phyloP scores from a whole-genome alignment of 768 basidiomycete species.

The Trametes meyenii region DNA sequence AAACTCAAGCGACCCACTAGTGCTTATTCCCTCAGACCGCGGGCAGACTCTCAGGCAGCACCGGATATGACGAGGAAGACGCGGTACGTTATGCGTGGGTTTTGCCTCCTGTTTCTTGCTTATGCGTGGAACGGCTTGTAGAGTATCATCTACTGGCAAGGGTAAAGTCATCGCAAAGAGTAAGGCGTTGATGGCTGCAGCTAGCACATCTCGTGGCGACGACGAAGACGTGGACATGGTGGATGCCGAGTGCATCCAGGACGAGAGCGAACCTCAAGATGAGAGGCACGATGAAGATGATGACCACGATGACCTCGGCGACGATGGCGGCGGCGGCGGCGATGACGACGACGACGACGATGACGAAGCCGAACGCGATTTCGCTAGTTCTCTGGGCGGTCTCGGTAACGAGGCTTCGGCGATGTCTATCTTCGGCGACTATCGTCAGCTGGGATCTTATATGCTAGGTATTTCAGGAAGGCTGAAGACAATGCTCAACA shows the following conservation, averaged over 20 bases:
- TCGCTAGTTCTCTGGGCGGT: conserved; percentile 30
- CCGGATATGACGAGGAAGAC: conserved; percentile 77
- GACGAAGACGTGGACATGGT: conserved; percentile 81
- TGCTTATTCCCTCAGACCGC: conserved; percentile 71
- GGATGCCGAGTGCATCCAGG: conserved; percentile 60
- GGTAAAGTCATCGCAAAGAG: conserved; percentile 50
- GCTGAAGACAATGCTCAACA: conserved; percentile 87
- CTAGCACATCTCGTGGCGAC: conserved; percentile 64
- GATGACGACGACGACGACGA: conserved; percentile 44
- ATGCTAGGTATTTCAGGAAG: conserved; percentile 88
- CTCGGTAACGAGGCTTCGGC: conserved; percentile 66
- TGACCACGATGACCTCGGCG: conserved; percentile 46
- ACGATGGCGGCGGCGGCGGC: conserved; percentile 52
- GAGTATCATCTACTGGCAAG: conserved; percentile 51
- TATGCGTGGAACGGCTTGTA: conserved; percentile 31
- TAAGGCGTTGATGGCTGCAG: conserved; percentile 47
- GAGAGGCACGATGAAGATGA: conserved; percentile 53
- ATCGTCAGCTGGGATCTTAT: conserved; percentile 87
- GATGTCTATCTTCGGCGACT: conserved; percentile 84
- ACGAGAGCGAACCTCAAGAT: conserved; percentile 46
- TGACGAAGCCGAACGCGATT: conserved; percentile 50
- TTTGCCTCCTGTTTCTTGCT: conserved; percentile 2
- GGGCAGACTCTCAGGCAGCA: conserved; percentile 44
- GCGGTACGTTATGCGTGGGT: conserved; percentile 44
- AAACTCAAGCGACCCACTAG: conserved; percentile 57